Base-by-base conservation (phyloP, 2,329 filamentous ascomycete species). In the Arachnopeziza araneosa region DNA sequence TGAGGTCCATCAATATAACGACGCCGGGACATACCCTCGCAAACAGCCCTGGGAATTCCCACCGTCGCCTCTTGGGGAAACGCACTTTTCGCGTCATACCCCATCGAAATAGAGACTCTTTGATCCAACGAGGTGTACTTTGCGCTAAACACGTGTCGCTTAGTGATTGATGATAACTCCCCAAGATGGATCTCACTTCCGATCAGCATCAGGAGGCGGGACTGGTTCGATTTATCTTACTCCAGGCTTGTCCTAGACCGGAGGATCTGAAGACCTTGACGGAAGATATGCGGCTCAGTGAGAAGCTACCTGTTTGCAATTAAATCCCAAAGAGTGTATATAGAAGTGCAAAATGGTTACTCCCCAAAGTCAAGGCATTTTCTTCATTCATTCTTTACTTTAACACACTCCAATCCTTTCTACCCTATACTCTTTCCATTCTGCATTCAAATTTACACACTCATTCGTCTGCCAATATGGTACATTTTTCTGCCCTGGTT, bases 401-500 rank as follows among this genome's bases (percentile, higher is more conserved):
- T 30, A 30, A 30, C 36, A 44, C 5, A 44, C 10, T 3, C 17
- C 36, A 4, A 44, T 44, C 36, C 5, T 44, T 44, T 19, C 17
- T 4, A 4, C 17, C 17, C 36, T 56, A 55, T 49, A 59, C 55
- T 56, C 52, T 57, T 52, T 53, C 24, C 56, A 51, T 50, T 50
- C 48, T 57, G 52, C 54, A 30, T 59, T 56, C 56, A 50, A 24
- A 14, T 19, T 44, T 44, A 14, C 36, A 44, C 36, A 44, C 36
- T 44, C 17, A 19, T 44, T 53, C 23, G 56, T 60, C 48, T 48
- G 54, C 56, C 59, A 67, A 63, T 21, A 69, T 69, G 67, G 61
- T 69, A 66, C 66, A 69, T 54, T 24, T 66, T 36, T 64, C 67
- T 14, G 58, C 62, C 36, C 50, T 65, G 23, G 50, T 64, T 12